Evolutionary conservation across 306 rosid species (phyloP).

Genomic region (Acacia melanoxylon): DNA sequence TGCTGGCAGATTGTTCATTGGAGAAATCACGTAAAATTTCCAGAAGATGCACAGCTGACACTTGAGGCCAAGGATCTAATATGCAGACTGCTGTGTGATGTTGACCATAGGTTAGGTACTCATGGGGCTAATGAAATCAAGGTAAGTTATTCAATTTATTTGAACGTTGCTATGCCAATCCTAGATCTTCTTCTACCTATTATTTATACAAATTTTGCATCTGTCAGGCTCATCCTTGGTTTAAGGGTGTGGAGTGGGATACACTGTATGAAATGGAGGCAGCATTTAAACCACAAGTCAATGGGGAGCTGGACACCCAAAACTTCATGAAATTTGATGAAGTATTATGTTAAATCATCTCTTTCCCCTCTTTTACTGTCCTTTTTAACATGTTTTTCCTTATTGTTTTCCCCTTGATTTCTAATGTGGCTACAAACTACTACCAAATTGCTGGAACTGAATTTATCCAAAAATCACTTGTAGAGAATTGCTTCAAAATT

Average conservation of each 20-base stretch:
- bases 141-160: slow-evolving; percentile 45
- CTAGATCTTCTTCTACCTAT: slow-evolving; percentile 9
- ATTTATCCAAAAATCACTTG: background rate
- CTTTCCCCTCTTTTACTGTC: background rate
- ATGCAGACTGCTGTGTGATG: slow-evolving; percentile 91
- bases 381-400: background rate
- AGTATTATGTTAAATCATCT: slow-evolving; percentile 47
- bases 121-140: slow-evolving; percentile 85
- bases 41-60: slow-evolving; percentile 83
- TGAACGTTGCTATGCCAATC: slow-evolving; percentile 24
- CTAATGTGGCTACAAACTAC: background rate
- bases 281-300: slow-evolving; percentile 95
- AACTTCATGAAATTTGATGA: slow-evolving; percentile 99
- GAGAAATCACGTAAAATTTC: slow-evolving; percentile 85
- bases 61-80: slow-evolving; percentile 91
- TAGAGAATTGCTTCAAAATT: slow-evolving; percentile 12
- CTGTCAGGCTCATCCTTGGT: slow-evolving; percentile 97
- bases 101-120: slow-evolving; percentile 86
- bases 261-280: slow-evolving; percentile 94
- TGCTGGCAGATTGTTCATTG: slow-evolving; percentile 92
- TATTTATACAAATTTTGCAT: slow-evolving; percentile 32
- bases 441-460: slow-evolving; percentile 18
- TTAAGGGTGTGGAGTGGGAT: slow-evolving; percentile 81
- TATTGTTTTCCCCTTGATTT: background rate
- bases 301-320: slow-evolving; percentile 96